Conservation (phyloP, 768 basidiomycete species). For the Pulveroboletus sp. region DNA sequence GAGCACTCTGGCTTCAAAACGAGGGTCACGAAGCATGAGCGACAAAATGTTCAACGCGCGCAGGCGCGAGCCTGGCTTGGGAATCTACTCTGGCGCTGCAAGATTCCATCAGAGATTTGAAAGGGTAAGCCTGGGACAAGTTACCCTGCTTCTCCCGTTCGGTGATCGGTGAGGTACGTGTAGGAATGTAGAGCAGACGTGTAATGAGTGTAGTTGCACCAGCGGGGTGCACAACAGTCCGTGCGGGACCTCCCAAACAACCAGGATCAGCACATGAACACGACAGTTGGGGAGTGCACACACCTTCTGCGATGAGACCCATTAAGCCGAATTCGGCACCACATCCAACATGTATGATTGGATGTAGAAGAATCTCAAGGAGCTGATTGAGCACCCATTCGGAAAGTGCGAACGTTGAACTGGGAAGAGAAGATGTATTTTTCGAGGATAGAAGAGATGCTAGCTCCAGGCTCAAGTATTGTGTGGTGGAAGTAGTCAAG, state of each 20-base stretch:
- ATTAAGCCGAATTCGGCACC: constrained; percentile 62
- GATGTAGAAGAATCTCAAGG: constrained; percentile 58
- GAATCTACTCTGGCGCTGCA: constrained; percentile 24
- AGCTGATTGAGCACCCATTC: constrained; percentile 51
- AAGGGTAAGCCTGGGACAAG: background rate
- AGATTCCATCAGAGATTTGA: background rate
- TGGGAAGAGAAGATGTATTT: constrained; percentile 55
- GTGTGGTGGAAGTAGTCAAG: constrained; percentile 30
- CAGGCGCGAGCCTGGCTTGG: constrained; percentile 31
- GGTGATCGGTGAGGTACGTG: constrained; percentile 18
- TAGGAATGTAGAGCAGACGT: constrained; percentile 27
- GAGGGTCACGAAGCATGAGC: constrained; percentile 49
- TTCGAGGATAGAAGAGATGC: constrained; percentile 45
- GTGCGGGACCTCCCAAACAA: constrained; percentile 49
- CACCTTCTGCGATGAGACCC: constrained; percentile 64
- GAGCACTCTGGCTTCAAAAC: constrained; percentile 27
- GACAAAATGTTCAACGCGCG: constrained; percentile 51
- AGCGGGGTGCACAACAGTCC: constrained; percentile 47
- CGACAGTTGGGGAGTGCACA: background rate
- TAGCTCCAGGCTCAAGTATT: constrained; percentile 27
- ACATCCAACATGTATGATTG: constrained; percentile 60
- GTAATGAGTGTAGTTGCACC: constrained; percentile 35
- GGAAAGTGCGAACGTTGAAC: constrained; percentile 40
- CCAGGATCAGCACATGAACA: background rate
- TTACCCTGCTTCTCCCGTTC: constrained; percentile 21